A percentile compares a stretch with the other conserved stretches of the same genome.
phyloP scores from a whole-genome alignment of 1,139 yeast species.

The Suhomyces panamericanus region DNA sequence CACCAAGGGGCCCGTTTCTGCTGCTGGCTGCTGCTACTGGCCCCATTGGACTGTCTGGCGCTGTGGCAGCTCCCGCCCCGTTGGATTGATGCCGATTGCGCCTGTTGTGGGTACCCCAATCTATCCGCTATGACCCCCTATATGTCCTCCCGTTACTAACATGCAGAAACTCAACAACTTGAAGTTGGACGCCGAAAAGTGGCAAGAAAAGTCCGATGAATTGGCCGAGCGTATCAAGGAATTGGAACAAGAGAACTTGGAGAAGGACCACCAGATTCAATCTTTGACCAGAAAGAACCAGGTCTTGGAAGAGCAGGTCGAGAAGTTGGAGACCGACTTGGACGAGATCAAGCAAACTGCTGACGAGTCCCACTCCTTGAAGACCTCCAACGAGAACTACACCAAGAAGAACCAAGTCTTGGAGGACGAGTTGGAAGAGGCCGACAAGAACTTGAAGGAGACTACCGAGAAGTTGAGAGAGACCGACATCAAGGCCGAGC shows the following conservation, averaged over 20 bases:
- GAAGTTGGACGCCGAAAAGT: conserved; percentile 92
- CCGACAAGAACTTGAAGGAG: conserved; percentile 89
- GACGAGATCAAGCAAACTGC: conserved; percentile 84
- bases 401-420: conserved; percentile 89
- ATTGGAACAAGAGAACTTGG: conserved; percentile 86
- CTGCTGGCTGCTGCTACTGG: no score
- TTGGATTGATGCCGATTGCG: not conserved
- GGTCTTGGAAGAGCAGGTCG: conserved; percentile 87
- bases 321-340: conserved; percentile 79
- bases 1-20: no score
- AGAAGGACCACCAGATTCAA: conserved; percentile 93
- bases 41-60: no score
- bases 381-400: conserved; percentile 86
- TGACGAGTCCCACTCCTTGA: conserved; percentile 88
- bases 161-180: conserved; percentile 80
- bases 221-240: conserved; percentile 77
- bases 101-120: no score
- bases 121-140: no score
- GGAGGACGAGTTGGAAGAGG: conserved; percentile 92
- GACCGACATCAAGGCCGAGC: conserved; percentile 95
- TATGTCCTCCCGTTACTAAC: conserved; percentile 1
- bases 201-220: conserved; percentile 97
- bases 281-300: conserved; percentile 91
- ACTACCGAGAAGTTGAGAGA: conserved; percentile 94
- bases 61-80: no score